Base-by-base conservation (phyloP, 345 rosid genomes). In the Brassica napus region DNA sequence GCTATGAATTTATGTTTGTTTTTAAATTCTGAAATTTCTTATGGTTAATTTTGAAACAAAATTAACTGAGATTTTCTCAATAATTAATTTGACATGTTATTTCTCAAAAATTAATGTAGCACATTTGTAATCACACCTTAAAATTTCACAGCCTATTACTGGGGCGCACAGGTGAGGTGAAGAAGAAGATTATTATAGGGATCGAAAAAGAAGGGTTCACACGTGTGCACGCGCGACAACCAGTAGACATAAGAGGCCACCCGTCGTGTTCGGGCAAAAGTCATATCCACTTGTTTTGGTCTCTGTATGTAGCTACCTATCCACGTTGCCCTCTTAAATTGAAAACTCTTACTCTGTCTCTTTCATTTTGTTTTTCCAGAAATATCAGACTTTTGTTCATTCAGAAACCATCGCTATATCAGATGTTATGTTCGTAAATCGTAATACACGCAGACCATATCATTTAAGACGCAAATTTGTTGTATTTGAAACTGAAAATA, bases 201-300 rank as follows among this genome's bases (percentile, higher is more conserved):
- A 78, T 55, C 77, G 28, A 42, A 21, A 44, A 66, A 79, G 32
- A 73, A 8, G 73, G 3, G 61, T 80, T 75, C 83, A 80, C 83
- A 80, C 83, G 83, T 80, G 83, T 75, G 76, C 80, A 80, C 79
- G 80, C 76, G 80, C 83, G 80, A 80, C 80, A 80, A 23, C 23
- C 12, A 70, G 16, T n/a, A 42, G 79, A 80, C 83, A 80, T 65
- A 14, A 11, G 69, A 8, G 79, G 54, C 30, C 76, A 75, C 76
- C 73, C 77, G 54, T 80, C 83, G 71, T 79, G 83, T 75, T 79
- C 80, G 68, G 73, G 44, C 44, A 69, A 80, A 75, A 75, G 83
- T 75, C 76, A 39, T 75, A 42, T 21, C 79, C 80, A 75, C 83
- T 70, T 70, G 76, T 37, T 80, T 80, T 74, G 64, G 82, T 79